A percentile compares a stretch with the other conserved stretches of the same genome.
phyloP scores from a whole-genome alignment of 2,329 filamentous ascomycete species.

The Sphaerostilbella broomeana region DNA sequence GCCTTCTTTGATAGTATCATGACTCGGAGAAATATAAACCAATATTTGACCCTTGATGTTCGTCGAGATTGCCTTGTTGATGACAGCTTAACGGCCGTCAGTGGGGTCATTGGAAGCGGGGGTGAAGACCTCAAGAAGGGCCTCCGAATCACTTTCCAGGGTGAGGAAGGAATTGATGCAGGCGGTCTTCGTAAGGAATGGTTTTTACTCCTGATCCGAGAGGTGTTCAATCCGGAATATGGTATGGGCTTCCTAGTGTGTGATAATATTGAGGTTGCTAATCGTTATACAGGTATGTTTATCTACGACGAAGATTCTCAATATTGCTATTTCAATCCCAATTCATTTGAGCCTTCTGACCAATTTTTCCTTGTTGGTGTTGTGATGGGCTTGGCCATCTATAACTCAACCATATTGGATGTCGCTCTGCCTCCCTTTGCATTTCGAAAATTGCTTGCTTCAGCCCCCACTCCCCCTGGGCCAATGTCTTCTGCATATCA shows the following conservation, averaged over 20 bases:
- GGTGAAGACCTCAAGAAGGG: constrained; percentile 87
- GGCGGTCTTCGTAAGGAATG: constrained; percentile 89
- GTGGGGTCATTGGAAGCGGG: constrained; percentile 73
- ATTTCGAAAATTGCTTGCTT: constrained; percentile 78
- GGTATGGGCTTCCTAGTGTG: constrained; percentile 46
- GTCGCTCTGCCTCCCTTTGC: constrained; percentile 82
- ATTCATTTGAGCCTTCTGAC: constrained; percentile 83
- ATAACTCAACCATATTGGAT: constrained; percentile 90
- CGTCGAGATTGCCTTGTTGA: constrained; percentile 81
- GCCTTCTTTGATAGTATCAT: constrained; percentile 89
- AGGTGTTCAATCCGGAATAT: constrained; percentile 86
- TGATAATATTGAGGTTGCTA: neutral
- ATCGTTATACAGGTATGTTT: constrained; percentile 64
- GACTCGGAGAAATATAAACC: constrained; percentile 64
- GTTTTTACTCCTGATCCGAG: constrained; percentile 81
- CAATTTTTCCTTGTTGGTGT: constrained; percentile 89
- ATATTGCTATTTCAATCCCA: constrained; percentile 89
- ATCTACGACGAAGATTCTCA: constrained; percentile 84
- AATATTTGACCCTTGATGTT: constrained; percentile 71
- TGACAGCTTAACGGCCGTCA: constrained; percentile 77
- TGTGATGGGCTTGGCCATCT: constrained; percentile 81
- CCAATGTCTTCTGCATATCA: constrained; percentile 47
- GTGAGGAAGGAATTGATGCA: constrained; percentile 86
- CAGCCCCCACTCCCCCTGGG: constrained; percentile 57
- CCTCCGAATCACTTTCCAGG: constrained; percentile 74